Percentiles rank a stretch among this genome's conserved stretches.
These are phyloP conservation scores for Ustilago sp. DNA, from an alignment of 1,284 basidiomycete species.

Conservation along the genomic window DNA sequence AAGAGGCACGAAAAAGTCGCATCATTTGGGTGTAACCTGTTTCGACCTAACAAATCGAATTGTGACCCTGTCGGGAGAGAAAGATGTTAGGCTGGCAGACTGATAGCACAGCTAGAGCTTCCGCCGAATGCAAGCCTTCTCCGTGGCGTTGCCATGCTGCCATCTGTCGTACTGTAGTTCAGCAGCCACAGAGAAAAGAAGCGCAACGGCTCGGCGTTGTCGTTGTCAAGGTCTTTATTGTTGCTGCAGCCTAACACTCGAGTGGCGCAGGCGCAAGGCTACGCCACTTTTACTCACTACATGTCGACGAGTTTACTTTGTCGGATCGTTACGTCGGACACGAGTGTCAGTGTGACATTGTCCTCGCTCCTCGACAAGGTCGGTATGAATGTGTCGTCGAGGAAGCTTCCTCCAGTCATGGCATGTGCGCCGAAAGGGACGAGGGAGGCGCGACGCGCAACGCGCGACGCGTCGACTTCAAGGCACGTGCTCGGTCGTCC, in stretches of 20 bases:
- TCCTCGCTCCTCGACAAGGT: too few relatives aligned
- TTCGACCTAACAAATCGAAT: background rate
- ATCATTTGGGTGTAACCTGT: background rate
- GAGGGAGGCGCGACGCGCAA: background rate
- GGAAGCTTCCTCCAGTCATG: too few relatives aligned
- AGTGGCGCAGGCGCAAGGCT: slow-evolving; percentile 5
- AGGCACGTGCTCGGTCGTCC: too few relatives aligned
- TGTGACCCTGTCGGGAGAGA: background rate
- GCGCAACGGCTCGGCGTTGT: slow-evolving; percentile 19
- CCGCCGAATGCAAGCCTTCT: slow-evolving; percentile 4
- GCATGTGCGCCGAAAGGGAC: background rate
- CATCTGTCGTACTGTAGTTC: background rate
- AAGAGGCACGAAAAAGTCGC: background rate
- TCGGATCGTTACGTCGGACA: background rate
- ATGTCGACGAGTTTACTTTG: background rate
- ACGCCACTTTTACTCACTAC: slow-evolving; percentile 1
- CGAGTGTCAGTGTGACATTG: too few relatives aligned
- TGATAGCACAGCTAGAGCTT: background rate
- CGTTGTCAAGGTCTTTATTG: background rate
- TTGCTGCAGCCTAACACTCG: background rate
- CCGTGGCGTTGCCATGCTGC: background rate
- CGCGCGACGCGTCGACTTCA: background rate
- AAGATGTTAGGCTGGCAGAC: background rate
- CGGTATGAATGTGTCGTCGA: too few relatives aligned
- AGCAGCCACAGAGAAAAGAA: background rate